Percentiles rank a stretch among this genome's conserved stretches.
Conservation (phyloP, 2,329 filamentous ascomycete species). For the Fusarium sp. region DNA sequence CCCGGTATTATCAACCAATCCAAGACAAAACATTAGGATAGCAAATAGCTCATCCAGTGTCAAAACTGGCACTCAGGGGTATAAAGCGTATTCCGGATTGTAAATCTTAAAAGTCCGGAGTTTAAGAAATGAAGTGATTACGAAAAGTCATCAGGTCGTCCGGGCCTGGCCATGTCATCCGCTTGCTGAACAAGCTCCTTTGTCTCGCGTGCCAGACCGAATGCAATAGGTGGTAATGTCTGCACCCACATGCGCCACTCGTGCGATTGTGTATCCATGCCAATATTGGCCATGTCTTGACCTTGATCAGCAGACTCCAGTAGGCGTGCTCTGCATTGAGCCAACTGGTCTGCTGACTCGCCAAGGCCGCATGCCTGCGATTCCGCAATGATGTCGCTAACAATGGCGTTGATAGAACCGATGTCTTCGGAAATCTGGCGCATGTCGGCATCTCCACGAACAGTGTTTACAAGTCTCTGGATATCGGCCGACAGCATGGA, state of each 20-base stretch:
- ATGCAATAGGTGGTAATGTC: conserved; percentile 84
- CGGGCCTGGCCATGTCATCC: conserved; percentile 51
- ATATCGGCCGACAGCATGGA: conserved; percentile 83
- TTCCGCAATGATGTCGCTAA: conserved; percentile 75
- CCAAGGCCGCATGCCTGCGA: conserved; percentile 69
- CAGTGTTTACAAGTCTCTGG: conserved; percentile 80
- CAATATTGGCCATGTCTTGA: conserved; percentile 66
- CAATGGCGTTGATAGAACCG: conserved; percentile 75
- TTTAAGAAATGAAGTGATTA: conserved; percentile 47
- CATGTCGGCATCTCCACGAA: conserved; percentile 73
- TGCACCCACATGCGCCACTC: conserved; percentile 75
- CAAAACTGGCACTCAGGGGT: conserved; percentile 39
- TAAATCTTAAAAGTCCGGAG: conserved; percentile 20
- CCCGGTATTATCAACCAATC: conserved; percentile 28
- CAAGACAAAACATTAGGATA: conserved; percentile 33
- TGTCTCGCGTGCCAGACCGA: conserved; percentile 84
- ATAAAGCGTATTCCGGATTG: conserved; percentile 34
- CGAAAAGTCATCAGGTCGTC: conserved; percentile 61
- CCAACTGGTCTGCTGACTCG: conserved; percentile 67
- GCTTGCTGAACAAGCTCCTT: conserved; percentile 74
- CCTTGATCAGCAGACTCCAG: conserved; percentile 72
- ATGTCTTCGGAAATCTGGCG: conserved; percentile 77
- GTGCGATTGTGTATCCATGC: conserved; percentile 61
- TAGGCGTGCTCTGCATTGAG: conserved; percentile 73
- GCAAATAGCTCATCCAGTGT: conserved; percentile 24